phyloP scores from a whole-genome alignment of 192 early-diverging fungal genomes.

The Powellomyces hirtus region DNA sequence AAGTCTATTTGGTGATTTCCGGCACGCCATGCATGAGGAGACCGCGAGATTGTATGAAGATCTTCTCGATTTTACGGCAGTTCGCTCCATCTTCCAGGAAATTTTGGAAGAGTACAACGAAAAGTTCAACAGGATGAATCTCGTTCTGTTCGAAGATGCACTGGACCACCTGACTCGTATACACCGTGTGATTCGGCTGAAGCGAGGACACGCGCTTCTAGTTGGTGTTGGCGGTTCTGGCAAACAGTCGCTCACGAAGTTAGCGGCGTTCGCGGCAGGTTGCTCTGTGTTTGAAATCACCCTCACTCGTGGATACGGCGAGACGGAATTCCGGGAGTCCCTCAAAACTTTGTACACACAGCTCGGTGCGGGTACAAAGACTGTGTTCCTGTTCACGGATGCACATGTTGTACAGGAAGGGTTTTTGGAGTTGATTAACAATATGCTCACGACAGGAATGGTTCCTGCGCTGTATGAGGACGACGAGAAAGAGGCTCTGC shows the following conservation, averaged over 20 bases:
- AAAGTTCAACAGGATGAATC: slow-evolving; percentile 58
- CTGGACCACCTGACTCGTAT: slow-evolving; percentile 57
- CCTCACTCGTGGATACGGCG: slow-evolving; percentile 56
- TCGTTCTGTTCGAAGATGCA: slow-evolving; percentile 64
- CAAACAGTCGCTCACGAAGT: slow-evolving; percentile 55
- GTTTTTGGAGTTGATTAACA: slow-evolving; percentile 63
- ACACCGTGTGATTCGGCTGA: slow-evolving; percentile 55
- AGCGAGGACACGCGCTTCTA: slow-evolving; percentile 55
- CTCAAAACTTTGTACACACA: slow-evolving; percentile 51
- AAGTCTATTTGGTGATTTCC: slow-evolving; percentile 58
- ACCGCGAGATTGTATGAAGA: slow-evolving; percentile 58
- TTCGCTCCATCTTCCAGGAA: slow-evolving; percentile 59
- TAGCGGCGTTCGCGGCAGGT: slow-evolving; percentile 58
- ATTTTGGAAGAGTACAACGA: slow-evolving; percentile 64
- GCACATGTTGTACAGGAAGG: slow-evolving; percentile 64
- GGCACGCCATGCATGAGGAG: slow-evolving; percentile 60
- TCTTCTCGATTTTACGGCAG: slow-evolving; percentile 57
- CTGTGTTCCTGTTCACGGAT: slow-evolving; percentile 63
- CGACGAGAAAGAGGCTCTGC: slow-evolving; percentile 57
- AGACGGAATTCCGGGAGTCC: slow-evolving; percentile 54
- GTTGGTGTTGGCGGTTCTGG: slow-evolving; percentile 65
- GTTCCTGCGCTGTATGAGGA: slow-evolving; percentile 62
- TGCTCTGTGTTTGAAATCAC: slow-evolving; percentile 59
- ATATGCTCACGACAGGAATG: slow-evolving; percentile 63
- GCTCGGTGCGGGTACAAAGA: slow-evolving; percentile 50